Evolutionary conservation across 2,329 filamentous ascomycete genomes (phyloP).

Genomic region (Apiospora sp.): DNA sequence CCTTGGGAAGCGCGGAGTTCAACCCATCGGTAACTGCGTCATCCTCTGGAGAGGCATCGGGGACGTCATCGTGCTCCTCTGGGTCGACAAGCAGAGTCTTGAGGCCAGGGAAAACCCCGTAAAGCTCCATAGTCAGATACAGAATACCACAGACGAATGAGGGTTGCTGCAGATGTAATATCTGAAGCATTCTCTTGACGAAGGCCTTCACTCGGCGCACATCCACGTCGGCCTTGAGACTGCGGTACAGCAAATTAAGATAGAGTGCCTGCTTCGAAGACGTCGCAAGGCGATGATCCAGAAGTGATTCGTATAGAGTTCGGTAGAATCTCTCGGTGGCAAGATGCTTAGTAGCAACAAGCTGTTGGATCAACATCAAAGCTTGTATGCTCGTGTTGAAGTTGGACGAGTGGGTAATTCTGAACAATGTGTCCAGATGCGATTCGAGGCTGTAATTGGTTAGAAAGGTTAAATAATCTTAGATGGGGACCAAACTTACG

Average conservation of each 20-base stretch:
- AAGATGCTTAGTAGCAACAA: conserved; percentile 81
- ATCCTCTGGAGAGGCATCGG: conserved; percentile 54
- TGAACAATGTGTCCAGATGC: conserved; percentile 93
- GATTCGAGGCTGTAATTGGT: conserved; percentile 70
- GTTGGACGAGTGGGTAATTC: conserved; percentile 95
- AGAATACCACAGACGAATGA: conserved; percentile 93
- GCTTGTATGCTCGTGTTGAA: conserved; percentile 99
- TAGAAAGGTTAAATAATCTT: conserved; percentile 31
- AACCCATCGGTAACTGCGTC: conserved; percentile 32
- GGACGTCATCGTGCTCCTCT: conserved; percentile 76
- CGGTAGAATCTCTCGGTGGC: conserved; percentile 92
- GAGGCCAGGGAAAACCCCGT: conserved; percentile 80
- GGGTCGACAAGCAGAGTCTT: conserved; percentile 80
- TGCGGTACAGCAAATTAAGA: conserved; percentile 87
- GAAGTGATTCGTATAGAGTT: conserved; percentile 91
- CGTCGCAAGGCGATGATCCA: conserved; percentile 86
- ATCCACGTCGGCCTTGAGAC: conserved; percentile 90
- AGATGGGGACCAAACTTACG: conserved; percentile 55
- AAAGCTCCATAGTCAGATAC: conserved; percentile 85
- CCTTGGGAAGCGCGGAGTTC: conserved; percentile 36
- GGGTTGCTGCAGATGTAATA: conserved; percentile 87
- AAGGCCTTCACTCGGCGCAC: conserved; percentile 94
- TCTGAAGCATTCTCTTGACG: conserved; percentile 89
- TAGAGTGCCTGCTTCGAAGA: conserved; percentile 97
- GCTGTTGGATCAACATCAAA: conserved; percentile 91